Percentiles rank a stretch among this genome's conserved stretches.
phyloP scores from a whole-genome alignment of 148 eudicot species.

The Chenopodium suecicum region DNA sequence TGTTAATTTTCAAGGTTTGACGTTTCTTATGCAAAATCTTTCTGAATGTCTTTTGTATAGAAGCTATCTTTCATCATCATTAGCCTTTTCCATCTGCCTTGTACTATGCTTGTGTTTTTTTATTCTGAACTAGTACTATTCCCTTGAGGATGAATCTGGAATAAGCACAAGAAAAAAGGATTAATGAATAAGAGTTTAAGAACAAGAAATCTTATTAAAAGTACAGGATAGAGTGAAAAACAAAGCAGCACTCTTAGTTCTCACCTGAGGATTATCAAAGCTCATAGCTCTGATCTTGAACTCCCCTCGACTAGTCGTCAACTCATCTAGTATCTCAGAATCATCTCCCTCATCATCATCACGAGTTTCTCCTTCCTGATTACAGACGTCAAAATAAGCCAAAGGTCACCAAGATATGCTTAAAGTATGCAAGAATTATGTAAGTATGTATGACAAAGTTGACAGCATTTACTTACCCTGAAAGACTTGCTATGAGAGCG shows the following conservation, averaged over 20 bases:
- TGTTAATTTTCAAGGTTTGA: background rate
- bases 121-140: background rate
- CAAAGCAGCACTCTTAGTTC: background rate
- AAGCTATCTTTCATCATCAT: slow-evolving; percentile 11
- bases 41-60: background rate
- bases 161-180: background rate
- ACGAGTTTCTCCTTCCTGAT: slow-evolving; percentile 32
- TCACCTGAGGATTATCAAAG: slow-evolving; percentile 37
- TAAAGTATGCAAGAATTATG: background rate
- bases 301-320: slow-evolving; percentile 62
- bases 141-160: slow-evolving; percentile 31
- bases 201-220: too few species aligned
- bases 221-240: too few species aligned
- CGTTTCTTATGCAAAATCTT: background rate
- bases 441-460: background rate
- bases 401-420: background rate
- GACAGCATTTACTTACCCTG: slow-evolving; percentile 25
- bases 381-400: background rate
- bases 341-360: slow-evolving; percentile 27
- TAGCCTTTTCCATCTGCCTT: background rate
- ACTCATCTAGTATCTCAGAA: slow-evolving; percentile 49
- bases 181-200: background rate
- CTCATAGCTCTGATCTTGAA: slow-evolving; percentile 42
- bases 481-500: slow-evolving; percentile 35
- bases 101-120: background rate